Evolutionary conservation across 768 basidiomycete genomes (phyloP).

Genomic region (Termitomyces sp.): DNA sequence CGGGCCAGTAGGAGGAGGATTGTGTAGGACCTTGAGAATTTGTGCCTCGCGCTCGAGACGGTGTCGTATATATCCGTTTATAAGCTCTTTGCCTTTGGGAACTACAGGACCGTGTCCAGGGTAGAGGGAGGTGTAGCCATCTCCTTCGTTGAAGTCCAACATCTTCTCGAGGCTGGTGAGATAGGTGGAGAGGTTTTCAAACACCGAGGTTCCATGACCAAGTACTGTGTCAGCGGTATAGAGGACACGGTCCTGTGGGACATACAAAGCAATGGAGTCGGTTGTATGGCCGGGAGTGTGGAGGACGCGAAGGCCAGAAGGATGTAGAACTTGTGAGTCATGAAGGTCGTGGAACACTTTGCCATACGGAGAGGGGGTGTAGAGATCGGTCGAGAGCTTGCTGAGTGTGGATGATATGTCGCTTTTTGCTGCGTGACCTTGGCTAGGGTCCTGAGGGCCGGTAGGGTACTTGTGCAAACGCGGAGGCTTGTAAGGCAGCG

Average conservation of each 20-base stretch:
- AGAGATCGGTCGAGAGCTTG: slow-evolving; percentile 37
- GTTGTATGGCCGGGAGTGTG: slow-evolving; percentile 88
- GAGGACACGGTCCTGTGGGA: slow-evolving; percentile 64
- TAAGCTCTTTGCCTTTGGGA: slow-evolving; percentile 48
- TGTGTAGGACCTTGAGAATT: slow-evolving; percentile 49
- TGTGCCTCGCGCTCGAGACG: slow-evolving; percentile 77
- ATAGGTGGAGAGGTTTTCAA: slow-evolving; percentile 76
- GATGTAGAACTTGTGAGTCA: slow-evolving; percentile 46
- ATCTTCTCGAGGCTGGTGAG: slow-evolving; percentile 57
- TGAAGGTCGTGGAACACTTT: slow-evolving; percentile 49
- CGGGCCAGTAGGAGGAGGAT: slow-evolving; percentile 21
- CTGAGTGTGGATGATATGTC: slow-evolving; percentile 34
- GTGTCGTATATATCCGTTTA: slow-evolving; percentile 73
- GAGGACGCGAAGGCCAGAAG: slow-evolving; percentile 54
- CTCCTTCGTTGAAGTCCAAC: slow-evolving; percentile 33
- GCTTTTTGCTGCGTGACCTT: slow-evolving; percentile 21
- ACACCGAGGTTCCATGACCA: slow-evolving; percentile 86
- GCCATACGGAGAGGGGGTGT: slow-evolving; percentile 36
- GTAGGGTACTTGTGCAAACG: slow-evolving; percentile 70
- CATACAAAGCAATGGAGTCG: slow-evolving; percentile 75
- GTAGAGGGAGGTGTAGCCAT: slow-evolving; percentile 51
- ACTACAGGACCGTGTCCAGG: slow-evolving; percentile 88
- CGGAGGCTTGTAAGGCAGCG: slow-evolving; percentile 53
- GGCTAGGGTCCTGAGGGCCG: slow-evolving; percentile 13
- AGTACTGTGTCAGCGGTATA: slow-evolving; percentile 92